Percentiles rank a stretch among this genome's conserved stretches.
Conservation (phyloP, 352 stramenopile species). For the Phytopythium litorale region DNA sequence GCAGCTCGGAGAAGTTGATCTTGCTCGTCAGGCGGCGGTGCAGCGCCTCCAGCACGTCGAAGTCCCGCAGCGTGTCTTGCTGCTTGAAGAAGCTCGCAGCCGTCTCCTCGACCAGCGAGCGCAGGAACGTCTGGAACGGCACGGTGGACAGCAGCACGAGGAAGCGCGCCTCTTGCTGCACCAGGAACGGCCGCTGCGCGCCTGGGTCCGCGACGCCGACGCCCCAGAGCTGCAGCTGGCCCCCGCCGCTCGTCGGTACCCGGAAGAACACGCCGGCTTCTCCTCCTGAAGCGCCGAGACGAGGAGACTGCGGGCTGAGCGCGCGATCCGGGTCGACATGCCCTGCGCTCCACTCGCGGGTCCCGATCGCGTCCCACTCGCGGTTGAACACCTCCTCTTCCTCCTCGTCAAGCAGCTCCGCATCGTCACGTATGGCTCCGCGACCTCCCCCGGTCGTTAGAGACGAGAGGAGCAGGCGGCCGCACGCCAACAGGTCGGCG, state of each 20-base stretch:
- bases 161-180: slow-evolving; percentile 49
- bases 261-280: slow-evolving; percentile 46
- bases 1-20: slow-evolving; percentile 30
- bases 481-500: slow-evolving; percentile 23
- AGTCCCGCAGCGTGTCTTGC: slow-evolving; percentile 13
- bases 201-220: slow-evolving; percentile 41
- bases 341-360: slow-evolving; percentile 20
- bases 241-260: slow-evolving; percentile 17
- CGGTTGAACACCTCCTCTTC: slow-evolving; percentile 74
- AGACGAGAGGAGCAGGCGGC: slow-evolving; percentile 18
- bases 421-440: slow-evolving; percentile 16
- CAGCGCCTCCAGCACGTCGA: slow-evolving; percentile 25
- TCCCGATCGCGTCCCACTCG: slow-evolving; percentile 41
- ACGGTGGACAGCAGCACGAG: slow-evolving; percentile 45
- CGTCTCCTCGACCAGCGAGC: slow-evolving; percentile 26
- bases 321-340: slow-evolving; percentile 3
- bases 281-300: background rate
- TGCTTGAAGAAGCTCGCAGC: slow-evolving; percentile 30
- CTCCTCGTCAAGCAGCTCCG: slow-evolving; percentile 30
- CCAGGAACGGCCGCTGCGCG: slow-evolving; percentile 24
- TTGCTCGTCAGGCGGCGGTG: slow-evolving; percentile 19
- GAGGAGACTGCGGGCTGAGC: background rate
- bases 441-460: slow-evolving; percentile 12
- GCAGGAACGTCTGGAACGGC: slow-evolving; percentile 38
- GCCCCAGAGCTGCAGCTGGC: slow-evolving; percentile 27